Percentiles rank a stretch among this genome's conserved stretches.
These are phyloP conservation scores for Cladosporium sp. DNA, from an alignment of 2,329 filamentous ascomycete species.

Conservation along the genomic window DNA sequence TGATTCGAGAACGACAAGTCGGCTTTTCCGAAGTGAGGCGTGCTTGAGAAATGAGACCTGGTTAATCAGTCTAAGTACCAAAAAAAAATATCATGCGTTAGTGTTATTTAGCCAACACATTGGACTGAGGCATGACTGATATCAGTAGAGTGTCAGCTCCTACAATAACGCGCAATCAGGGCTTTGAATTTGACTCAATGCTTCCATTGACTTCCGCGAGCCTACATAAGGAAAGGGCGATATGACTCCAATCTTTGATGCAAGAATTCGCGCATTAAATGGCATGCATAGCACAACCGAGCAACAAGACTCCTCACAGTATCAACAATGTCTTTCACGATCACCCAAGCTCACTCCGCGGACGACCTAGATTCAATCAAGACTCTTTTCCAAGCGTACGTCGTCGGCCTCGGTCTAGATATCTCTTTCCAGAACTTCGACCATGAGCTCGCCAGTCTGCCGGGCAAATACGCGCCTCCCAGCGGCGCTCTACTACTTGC, in stretches of 20 bases:
- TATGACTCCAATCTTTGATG: background rate
- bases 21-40: background rate
- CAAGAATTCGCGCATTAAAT: background rate
- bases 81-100: background rate
- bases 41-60: background rate
- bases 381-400: constrained; percentile 43
- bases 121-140: too few species aligned
- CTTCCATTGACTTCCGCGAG: background rate
- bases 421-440: constrained; percentile 59
- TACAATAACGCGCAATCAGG: background rate
- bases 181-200: background rate
- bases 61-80: background rate
- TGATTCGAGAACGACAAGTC: background rate
- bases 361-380: constrained; percentile 42
- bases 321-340: constrained; percentile 26
- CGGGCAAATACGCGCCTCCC: constrained; percentile 54
- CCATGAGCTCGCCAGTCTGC: constrained; percentile 53
- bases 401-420: constrained; percentile 51
- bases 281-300: background rate
- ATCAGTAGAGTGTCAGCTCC: too few species aligned
- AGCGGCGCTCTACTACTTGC: constrained; percentile 54
- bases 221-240: too few species aligned
- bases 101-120: background rate
- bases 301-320: background rate
- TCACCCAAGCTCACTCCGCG: constrained; percentile 42